Evolutionary conservation across 768 basidiomycete genomes (phyloP), one percentile per base, ranked within the genome.

Genomic region (Thelephora aurantiotincta): DNA sequence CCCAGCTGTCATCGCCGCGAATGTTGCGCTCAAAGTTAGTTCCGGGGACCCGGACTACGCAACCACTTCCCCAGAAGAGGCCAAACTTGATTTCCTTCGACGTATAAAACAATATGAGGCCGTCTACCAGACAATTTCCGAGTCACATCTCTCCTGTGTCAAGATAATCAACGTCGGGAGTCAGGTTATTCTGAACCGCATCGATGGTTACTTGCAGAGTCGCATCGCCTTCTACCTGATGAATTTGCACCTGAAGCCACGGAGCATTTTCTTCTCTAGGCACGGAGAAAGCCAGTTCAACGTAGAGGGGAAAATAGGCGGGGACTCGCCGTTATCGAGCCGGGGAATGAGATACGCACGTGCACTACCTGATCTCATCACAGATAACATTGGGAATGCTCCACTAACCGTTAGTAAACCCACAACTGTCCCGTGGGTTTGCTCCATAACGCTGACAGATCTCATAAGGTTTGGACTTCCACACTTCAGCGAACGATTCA

Each of bases 221-320:
- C 83, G 96, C 33, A 91, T 99, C 54, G 94, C 91, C 16, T 99
- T 94, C 67, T 99, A 93, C 64, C 71, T 99, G 47, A 98, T 97
- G 93, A 97, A 97, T 62, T 63, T 98, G 56, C 96, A 99, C 64
- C 69, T 99, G 55, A 96, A 96, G 57, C 94, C 96, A 5, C 74
- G 96, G 49, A 90, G 82, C 60, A 98, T 99, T 51, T 99, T 91
- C 65, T 76, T 99, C 51, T 97, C 96, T 4, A 68, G 97, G 93
- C 96, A 99, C 57, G 96, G 96, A 11, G 96, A 99, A 65, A 96
- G 91, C 57, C 87, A 91, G 65, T 97, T 77, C 65, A 99, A 99
- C 57, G 78, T 99, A 4, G 82, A 89, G 54, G 94, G 94, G 11
- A 88, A 92, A 67, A 96, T 99, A 50, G 96, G 96, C 19, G 96